phyloP scores from a whole-genome alignment of 805 yeast species.

The Ogataea minuta region DNA sequence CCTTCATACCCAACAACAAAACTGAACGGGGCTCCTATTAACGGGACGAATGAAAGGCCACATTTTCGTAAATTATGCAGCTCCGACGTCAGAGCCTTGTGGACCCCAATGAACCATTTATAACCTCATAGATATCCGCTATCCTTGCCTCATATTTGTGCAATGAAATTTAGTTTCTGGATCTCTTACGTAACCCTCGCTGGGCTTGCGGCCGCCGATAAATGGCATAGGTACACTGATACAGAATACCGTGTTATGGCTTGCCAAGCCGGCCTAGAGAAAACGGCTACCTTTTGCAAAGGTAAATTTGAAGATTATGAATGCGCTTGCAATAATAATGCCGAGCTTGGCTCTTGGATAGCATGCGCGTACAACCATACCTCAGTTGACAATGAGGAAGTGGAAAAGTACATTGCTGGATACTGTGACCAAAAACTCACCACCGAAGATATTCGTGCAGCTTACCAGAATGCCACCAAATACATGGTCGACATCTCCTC shows the following conservation, averaged over 20 bases:
- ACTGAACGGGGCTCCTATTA: background rate
- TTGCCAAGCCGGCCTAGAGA: conserved; percentile 24
- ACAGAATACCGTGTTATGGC: conserved; percentile 18
- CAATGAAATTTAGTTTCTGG: background rate
- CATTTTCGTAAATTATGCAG: background rate
- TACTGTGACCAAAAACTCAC: conserved; percentile 33
- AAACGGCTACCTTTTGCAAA: conserved; percentile 22
- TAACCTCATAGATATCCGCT: too few species aligned
- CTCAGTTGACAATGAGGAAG: conserved; percentile 15
- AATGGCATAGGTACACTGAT: conserved; percentile 18
- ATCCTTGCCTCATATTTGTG: too few species aligned
- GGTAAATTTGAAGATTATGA: conserved; percentile 9
- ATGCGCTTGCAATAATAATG: conserved; percentile 27
- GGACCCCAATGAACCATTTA: too few species aligned
- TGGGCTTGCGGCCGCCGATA: conserved; percentile 1
- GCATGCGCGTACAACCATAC: conserved; percentile 25
- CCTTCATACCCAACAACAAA: background rate
- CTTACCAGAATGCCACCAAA: conserved; percentile 42
- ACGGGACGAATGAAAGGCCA: background rate
- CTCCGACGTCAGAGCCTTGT: too few species aligned
- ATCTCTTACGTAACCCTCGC: background rate
- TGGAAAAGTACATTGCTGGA: conserved; percentile 22
- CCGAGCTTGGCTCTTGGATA: conserved; percentile 32
- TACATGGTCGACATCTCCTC: conserved; percentile 36
- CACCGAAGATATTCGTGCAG: conserved; percentile 31